Base-by-base conservation (phyloP, 1,284 basidiomycete species). In the Mixia osmundae region DNA sequence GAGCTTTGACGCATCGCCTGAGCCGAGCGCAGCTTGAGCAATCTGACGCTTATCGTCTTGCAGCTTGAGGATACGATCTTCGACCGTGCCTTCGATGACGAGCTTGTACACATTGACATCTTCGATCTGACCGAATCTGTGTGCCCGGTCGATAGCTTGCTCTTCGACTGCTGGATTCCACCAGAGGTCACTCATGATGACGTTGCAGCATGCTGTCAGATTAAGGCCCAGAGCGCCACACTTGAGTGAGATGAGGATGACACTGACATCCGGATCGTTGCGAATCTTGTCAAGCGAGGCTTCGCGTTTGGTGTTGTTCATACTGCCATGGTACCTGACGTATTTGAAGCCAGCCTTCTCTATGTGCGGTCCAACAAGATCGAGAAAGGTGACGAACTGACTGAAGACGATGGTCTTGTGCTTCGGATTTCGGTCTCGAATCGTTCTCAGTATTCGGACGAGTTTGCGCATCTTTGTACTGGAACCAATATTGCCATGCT, bases 211-310 rank as follows among this genome's bases (percentile, higher is more conserved):
- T 36, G 72, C 74, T 0, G 85, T 94, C 49, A 97, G 54, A 54
- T 97, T 97, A 27, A 97, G 65, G 35, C 85, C 83, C 69, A 45
- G 39, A 5, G 45, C 44, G 15, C 46, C 47, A 14, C 36, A 37
- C 56, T 91, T 94, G 69, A 95, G 89, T 0, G 83, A 91, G 43
- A 95, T 89, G 42, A 97, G 59, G 41, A 95, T 94, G 25, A 89
- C 69, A 8, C 50, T 66, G 11, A 64, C 67, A 3, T 50, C 61
- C 8, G 58, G 54, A 49, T 67, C 68, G 19, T 51, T 68, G 10
- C 50, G 68, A 55, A 97, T 87, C 42, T 64, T 66, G 18, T 71
- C 61, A 18, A 95, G 58, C 3, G 76, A 68, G 7, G 61, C 64
- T 48, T 83, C 75, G 14, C 87, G 71, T 44, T 77, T 66, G 25